Conservation (phyloP, 2,329 filamentous ascomycete genomes). For the Triangularia setosa region DNA sequence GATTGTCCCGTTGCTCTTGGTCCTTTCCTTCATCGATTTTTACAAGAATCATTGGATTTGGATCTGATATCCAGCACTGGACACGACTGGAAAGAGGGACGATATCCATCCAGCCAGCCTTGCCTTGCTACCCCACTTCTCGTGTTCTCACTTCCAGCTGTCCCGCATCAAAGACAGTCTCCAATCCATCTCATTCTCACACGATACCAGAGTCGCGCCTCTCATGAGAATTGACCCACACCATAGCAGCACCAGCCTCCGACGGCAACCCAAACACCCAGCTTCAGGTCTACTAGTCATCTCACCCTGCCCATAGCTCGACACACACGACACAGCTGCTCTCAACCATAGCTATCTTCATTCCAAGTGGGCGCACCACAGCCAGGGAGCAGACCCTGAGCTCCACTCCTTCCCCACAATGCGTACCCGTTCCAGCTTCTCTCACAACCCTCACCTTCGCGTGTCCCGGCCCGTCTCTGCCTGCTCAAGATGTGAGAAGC, state of each 20-base stretch:
- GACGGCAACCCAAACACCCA: background rate
- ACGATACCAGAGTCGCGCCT: background rate
- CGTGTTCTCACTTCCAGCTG: background rate
- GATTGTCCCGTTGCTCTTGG: background rate
- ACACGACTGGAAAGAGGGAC: background rate
- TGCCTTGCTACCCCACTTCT: background rate
- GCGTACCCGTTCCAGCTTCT: constrained; percentile 41
- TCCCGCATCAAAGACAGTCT: background rate
- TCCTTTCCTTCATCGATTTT: background rate
- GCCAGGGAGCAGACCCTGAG: background rate
- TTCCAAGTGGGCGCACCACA: background rate
- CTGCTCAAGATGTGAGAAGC: constrained; percentile 65
- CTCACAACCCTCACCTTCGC: constrained; percentile 58
- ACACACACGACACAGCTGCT: background rate
- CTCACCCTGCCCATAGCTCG: background rate
- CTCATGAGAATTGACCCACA: background rate
- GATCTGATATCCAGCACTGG: background rate
- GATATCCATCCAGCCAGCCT: background rate
- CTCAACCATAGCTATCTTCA: background rate
- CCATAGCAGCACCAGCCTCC: background rate
- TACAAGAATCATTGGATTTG: background rate
- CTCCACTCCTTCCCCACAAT: background rate
- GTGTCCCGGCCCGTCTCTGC: constrained; percentile 78
- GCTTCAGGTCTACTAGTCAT: no score
- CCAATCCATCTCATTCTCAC: background rate